Evolutionary conservation across 441 rosid genomes (phyloP).

Genomic region (Gossypium davidsonii): DNA sequence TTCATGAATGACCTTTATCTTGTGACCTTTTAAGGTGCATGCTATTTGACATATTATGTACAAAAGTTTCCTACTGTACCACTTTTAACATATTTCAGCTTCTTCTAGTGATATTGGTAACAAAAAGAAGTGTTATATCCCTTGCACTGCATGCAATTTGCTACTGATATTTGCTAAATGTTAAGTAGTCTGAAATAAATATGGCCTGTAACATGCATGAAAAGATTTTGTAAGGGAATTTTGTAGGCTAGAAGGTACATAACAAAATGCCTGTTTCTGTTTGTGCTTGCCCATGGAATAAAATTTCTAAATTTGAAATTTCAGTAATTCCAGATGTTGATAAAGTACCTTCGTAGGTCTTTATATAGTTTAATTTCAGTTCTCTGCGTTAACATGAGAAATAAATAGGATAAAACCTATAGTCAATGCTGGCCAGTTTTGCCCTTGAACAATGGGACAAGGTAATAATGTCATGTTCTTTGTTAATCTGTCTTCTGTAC

Average conservation of each 20-base stretch:
- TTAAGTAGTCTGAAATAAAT: neutral
- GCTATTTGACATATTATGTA: neutral
- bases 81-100: neutral
- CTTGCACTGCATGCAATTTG: neutral
- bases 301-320: conserved; percentile 7
- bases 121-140: neutral
- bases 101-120: neutral
- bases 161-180: neutral
- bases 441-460: neutral
- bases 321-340: neutral
- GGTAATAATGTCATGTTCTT: neutral
- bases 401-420: neutral
- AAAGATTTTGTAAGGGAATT: neutral
- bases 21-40: neutral
- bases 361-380: neutral
- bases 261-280: neutral
- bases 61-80: neutral
- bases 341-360: neutral
- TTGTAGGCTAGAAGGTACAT: neutral
- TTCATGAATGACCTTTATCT: neutral
- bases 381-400: neutral
- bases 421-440: neutral
- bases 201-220: neutral
- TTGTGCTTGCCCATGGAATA: neutral
- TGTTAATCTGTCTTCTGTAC: neutral